These are phyloP conservation scores for Leccinum variicolor DNA, from an alignment of 768 basidiomycete genomes.

Conservation along the genomic window DNA sequence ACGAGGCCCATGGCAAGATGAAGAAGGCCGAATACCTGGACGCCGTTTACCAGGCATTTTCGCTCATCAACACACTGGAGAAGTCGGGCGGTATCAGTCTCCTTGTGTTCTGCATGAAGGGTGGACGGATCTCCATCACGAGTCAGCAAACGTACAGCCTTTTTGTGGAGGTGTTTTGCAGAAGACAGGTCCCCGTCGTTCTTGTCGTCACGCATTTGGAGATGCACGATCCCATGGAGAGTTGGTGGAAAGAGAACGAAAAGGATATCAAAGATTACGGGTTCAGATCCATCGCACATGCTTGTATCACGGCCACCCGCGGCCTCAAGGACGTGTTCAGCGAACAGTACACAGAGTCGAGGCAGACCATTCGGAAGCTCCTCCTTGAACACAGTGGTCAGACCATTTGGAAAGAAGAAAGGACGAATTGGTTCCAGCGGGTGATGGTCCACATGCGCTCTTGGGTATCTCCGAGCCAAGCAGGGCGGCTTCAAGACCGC, in stretches of 20 bases:
- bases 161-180: slow-evolving; percentile 39
- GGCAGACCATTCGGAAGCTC: slow-evolving; percentile 16
- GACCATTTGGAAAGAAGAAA: slow-evolving; percentile 24
- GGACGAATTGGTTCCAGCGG: slow-evolving; percentile 24
- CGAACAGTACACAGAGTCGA: slow-evolving; percentile 35
- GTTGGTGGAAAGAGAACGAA: slow-evolving; percentile 41
- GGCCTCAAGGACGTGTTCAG: slow-evolving; percentile 17
- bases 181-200: slow-evolving; percentile 28
- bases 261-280: slow-evolving; percentile 28
- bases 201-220: slow-evolving; percentile 37
- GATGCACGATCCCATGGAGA: slow-evolving; percentile 29
- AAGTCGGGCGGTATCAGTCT: slow-evolving; percentile 25
- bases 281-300: slow-evolving; percentile 35
- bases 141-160: slow-evolving; percentile 30
- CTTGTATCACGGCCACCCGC: slow-evolving; percentile 38
- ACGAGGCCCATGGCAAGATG: slow-evolving; percentile 27
- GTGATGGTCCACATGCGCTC: slow-evolving; percentile 23
- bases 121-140: slow-evolving; percentile 22
- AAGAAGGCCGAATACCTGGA: slow-evolving; percentile 21
- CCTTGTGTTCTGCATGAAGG: slow-evolving; percentile 31
- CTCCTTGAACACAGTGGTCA: slow-evolving; percentile 16
- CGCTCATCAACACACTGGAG: slow-evolving; percentile 33
- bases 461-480: slow-evolving; percentile 19
- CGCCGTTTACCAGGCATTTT: slow-evolving; percentile 27
- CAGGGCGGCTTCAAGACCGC: slow-evolving; percentile 6